Evolutionary conservation across 164 flowering plant genomes (phyloP).

Genomic region (Tetracentron sinense): DNA sequence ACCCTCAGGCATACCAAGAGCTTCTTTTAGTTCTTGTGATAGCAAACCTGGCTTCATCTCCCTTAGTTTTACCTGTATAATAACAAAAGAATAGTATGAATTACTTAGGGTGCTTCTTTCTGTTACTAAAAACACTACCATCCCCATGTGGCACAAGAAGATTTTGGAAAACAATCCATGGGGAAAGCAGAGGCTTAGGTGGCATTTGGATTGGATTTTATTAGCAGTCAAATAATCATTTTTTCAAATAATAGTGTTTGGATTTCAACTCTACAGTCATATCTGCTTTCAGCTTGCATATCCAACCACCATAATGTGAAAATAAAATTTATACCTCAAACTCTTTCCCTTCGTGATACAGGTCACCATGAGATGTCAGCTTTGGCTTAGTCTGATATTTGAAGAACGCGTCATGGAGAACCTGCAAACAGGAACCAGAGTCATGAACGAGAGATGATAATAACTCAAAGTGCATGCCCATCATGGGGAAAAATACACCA

Average conservation of each 20-base stretch:
- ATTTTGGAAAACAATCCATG: too few species aligned
- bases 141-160: background rate
- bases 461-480: too few species aligned
- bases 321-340: constrained; percentile 67
- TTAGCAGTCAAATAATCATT: too few species aligned
- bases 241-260: too few species aligned
- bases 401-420: constrained; percentile 98
- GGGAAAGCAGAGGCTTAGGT: too few species aligned
- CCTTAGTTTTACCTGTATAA: constrained; percentile 78
- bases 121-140: background rate
- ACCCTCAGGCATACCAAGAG: constrained; percentile 99
- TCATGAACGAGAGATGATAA: background rate
- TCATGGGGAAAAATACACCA: background rate
- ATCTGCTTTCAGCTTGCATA: background rate
- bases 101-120: background rate
- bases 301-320: background rate
- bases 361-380: constrained; percentile 78
- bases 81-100: background rate
- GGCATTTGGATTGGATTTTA: too few species aligned
- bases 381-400: constrained; percentile 97
- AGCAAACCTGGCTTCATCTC: constrained; percentile 98
- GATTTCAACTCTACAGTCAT: too few species aligned
- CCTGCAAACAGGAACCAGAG: constrained; percentile 47
- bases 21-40: constrained; percentile 94
- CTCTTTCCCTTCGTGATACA: constrained; percentile 96